Evolutionary conservation across 495 filamentous ascomycete genomes (phyloP), one percentile per base, ranked within the genome.

Genomic region (Sordaria brevicollis): DNA sequence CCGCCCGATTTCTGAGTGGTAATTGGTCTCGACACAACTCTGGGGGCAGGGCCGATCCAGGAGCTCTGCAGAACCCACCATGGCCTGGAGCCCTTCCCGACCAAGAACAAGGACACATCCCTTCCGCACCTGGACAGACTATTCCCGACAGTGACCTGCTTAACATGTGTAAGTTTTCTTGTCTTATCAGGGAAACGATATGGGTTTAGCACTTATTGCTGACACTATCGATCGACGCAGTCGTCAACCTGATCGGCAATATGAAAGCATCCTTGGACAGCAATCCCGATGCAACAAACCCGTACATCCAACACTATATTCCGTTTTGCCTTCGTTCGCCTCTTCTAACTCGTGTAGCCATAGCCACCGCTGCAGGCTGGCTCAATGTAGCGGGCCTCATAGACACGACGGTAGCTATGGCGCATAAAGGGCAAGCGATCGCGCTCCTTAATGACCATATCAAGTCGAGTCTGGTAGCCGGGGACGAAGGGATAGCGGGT

Each of bases 161-260:
- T 54, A 65, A 69, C 15, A 72, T 79, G 31, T 80, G 80, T 81
- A 74, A 17, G 80, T 78, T 33, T 0, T 21, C 34, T 11, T 25
- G 29, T 1, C 41, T 33, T 4, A 15, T 19, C 19, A 1, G 49
- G 6, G 13, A 17, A 15, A 31, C 1, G 25, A 62, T 62, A 33
- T 33, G 49, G 25, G 11, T 33, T 31, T n/a, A n/a, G n/a, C 13
- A 13, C 2, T 21, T 62, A 62, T 62, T 38, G 67, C 66, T 71
- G 17, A 71, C n/a, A 19, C 66, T 54, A 34, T 11, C 11, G 37
- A 49, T 38, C 21, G 6, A 7, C 34, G 15, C 83, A 93, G 67
- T 80, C 79, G 68, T 92, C 85, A 76, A 92, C 86, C 76, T 87
- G 76, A 69, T 83, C 70, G 73, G 85, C 76, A 73, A 86, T 79